Conservation (phyloP, 2,329 filamentous ascomycete species). For the Aspergillus alliaceus region DNA sequence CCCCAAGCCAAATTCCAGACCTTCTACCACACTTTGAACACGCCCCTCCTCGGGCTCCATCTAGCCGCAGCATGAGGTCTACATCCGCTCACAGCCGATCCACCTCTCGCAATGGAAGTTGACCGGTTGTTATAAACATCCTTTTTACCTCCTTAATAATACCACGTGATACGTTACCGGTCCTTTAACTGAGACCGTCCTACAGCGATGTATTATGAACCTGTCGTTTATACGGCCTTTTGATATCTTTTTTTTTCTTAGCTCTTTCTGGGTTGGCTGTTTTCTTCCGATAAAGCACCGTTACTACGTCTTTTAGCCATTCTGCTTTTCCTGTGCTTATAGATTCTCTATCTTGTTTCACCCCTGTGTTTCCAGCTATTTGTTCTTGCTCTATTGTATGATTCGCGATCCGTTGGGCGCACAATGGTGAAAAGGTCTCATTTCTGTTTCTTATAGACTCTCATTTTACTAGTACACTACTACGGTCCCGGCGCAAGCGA, state of each 20-base stretch:
- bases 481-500: conserved; percentile 1
- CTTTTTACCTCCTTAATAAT: background rate
- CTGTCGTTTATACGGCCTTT: background rate
- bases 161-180: background rate
- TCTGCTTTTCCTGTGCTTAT: background rate
- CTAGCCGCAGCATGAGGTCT: conserved; percentile 37
- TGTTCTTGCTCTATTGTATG: background rate
- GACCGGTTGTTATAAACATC: background rate
- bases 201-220: conserved; percentile 1
- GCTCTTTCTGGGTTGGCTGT: background rate
- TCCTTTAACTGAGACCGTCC: background rate
- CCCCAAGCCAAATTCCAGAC: conserved; percentile 50
- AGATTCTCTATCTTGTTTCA: background rate
- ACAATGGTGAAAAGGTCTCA: background rate
- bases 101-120: background rate
- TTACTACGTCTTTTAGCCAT: background rate
- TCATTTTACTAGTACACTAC: background rate
- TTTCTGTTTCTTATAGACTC: background rate
- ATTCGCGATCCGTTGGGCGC: background rate
- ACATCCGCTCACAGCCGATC: conserved; percentile 35
- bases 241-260: background rate
- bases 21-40: conserved; percentile 46
- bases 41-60: conserved; percentile 36
- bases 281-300: background rate
- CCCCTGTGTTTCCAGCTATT: background rate